Evolutionary conservation across 108 stramenopile genomes (phyloP).

Genomic region (Cyclotella choctawhatcheeana): DNA sequence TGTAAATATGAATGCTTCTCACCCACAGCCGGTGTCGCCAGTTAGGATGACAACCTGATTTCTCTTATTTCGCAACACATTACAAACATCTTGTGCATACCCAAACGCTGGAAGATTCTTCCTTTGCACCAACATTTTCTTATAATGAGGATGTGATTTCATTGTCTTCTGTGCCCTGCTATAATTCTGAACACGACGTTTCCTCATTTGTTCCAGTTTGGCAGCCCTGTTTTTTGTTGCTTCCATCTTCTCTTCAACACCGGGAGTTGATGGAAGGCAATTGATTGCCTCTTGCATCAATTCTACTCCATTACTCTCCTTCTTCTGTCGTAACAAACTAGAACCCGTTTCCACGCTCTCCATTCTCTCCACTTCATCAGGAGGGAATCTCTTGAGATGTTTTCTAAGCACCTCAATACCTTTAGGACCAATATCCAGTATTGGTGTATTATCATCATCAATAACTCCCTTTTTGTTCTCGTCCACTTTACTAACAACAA

Average conservation of each 20-base stretch:
- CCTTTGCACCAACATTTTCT: slow-evolving; percentile 49
- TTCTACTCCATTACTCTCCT: neutral
- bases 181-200: slow-evolving; percentile 30
- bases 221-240: slow-evolving; percentile 4
- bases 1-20: neutral
- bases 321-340: slow-evolving; percentile 32
- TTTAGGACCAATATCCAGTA: slow-evolving; percentile 44
- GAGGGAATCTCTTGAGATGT: slow-evolving; percentile 57
- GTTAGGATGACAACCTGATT: slow-evolving; percentile 65
- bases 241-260: slow-evolving; percentile 15
- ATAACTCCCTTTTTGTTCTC: slow-evolving; percentile 35
- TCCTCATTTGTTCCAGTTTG: neutral
- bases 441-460: slow-evolving; percentile 35
- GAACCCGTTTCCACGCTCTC: slow-evolving; percentile 71
- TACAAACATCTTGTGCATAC: slow-evolving; percentile 59
- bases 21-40: slow-evolving; percentile 69
- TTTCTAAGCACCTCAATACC: slow-evolving; percentile 48
- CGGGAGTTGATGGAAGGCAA: neutral
- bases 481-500: slow-evolving; percentile 57
- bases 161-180: slow-evolving; percentile 23
- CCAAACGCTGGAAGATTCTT: slow-evolving; percentile 59
- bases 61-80: slow-evolving; percentile 38
- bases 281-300: slow-evolving; percentile 22
- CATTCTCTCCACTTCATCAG: slow-evolving; percentile 41
- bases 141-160: slow-evolving; percentile 40